Conservation (phyloP, 2,329 filamentous ascomycete genomes). For the Cladosporium sp. region DNA sequence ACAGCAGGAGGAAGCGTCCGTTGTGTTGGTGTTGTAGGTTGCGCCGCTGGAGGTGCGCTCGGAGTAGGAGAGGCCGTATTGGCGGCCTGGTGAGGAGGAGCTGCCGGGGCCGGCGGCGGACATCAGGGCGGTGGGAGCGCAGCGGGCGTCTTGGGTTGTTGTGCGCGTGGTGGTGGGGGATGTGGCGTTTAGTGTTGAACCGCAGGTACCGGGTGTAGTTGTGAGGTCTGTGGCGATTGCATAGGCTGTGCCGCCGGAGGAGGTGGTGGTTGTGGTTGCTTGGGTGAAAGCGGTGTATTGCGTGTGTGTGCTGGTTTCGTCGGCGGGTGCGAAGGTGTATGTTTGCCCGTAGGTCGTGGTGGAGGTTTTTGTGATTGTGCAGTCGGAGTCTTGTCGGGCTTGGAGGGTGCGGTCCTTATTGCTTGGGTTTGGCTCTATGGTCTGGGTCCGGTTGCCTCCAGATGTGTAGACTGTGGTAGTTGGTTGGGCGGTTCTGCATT, state of each 20-base stretch:
- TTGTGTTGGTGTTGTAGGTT: slow-evolving; percentile 24
- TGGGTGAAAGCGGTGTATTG: slow-evolving; percentile 27
- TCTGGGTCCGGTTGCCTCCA: neutral
- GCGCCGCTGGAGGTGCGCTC: slow-evolving; percentile 25
- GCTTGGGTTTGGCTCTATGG: neutral
- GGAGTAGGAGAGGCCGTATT: slow-evolving; percentile 26
- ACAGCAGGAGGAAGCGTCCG: slow-evolving; percentile 27
- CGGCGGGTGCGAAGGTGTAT: slow-evolving; percentile 22
- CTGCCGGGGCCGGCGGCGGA: slow-evolving; percentile 20
- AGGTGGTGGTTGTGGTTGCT: slow-evolving; percentile 27
- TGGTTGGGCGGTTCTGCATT: slow-evolving; percentile 14
- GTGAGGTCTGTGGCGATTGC: slow-evolving; percentile 25
- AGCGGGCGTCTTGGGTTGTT: slow-evolving; percentile 26
- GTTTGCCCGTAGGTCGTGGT: slow-evolving; percentile 28
- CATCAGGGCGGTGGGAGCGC: slow-evolving; percentile 27
- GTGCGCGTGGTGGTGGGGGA: slow-evolving; percentile 20
- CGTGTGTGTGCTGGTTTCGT: slow-evolving; percentile 26
- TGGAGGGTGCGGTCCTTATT: slow-evolving; percentile 14
- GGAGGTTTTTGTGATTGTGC: slow-evolving; percentile 26
- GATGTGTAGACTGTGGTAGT: slow-evolving; percentile 23
- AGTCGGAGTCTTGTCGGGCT: slow-evolving; percentile 18
- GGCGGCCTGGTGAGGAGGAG: neutral
- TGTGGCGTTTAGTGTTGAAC: slow-evolving; percentile 19
- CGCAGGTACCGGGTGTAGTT: slow-evolving; percentile 20
- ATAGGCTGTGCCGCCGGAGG: slow-evolving; percentile 26